phyloP scores from a whole-genome alignment of 208 protist genomes.

The Trypanosoma vivax region DNA sequence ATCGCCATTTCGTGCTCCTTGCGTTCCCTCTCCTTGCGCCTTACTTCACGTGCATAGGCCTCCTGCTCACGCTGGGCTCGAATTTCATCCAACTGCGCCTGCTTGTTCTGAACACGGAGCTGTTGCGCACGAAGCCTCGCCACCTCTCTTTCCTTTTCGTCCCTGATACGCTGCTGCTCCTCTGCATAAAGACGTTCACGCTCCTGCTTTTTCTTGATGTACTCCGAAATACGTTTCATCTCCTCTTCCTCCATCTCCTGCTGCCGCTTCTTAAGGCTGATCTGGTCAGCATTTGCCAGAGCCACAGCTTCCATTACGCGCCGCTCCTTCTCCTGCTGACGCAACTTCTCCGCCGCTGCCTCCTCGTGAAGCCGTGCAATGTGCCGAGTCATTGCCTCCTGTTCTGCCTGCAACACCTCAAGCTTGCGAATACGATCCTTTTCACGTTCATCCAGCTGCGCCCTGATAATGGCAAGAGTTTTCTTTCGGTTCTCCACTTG shows the following conservation, averaged over 20 bases:
- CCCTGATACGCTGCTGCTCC: slow-evolving; percentile 72
- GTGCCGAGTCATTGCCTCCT: slow-evolving; percentile 89
- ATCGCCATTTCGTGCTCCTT: slow-evolving; percentile 46
- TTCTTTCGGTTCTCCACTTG: slow-evolving; percentile 72
- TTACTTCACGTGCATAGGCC: slow-evolving; percentile 71
- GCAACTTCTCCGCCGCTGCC: slow-evolving; percentile 77
- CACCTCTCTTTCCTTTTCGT: slow-evolving; percentile 89
- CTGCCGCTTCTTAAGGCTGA: slow-evolving; percentile 81
- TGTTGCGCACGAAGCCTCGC: slow-evolving; percentile 83
- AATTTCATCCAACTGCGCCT: slow-evolving; percentile 87
- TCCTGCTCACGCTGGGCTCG: slow-evolving; percentile 86
- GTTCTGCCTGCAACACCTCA: slow-evolving; percentile 88
- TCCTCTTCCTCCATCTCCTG: slow-evolving; percentile 75
- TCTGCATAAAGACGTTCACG: slow-evolving; percentile 82
- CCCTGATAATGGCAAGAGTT: slow-evolving; percentile 80
- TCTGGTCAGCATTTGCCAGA: slow-evolving; percentile 91
- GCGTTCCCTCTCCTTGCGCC: slow-evolving; percentile 74
- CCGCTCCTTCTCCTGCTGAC: slow-evolving; percentile 63
- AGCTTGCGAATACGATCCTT: slow-evolving; percentile 83
- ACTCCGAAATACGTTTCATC: slow-evolving; percentile 83
- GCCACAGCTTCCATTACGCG: slow-evolving; percentile 89
- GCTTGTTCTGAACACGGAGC: slow-evolving; percentile 88
- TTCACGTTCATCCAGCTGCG: slow-evolving; percentile 87
- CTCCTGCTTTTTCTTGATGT: slow-evolving; percentile 77
- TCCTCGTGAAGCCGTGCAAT: slow-evolving; percentile 85